These are phyloP conservation scores for Medicago arabica DNA, from an alignment of 306 rosid species.

Conservation along the genomic window DNA sequence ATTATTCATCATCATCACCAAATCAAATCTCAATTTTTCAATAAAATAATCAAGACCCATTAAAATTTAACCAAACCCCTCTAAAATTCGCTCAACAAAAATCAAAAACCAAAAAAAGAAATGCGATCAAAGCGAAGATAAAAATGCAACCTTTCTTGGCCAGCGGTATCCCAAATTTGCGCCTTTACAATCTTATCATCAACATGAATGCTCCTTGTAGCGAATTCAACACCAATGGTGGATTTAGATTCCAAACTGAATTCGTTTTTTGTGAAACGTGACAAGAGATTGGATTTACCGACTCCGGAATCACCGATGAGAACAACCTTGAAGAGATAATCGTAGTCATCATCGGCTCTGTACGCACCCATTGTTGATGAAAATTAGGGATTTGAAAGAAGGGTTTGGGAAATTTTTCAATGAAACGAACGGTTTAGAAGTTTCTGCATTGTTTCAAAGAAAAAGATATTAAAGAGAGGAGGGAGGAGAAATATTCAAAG, in stretches of 20 bases:
- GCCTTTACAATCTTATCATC: conserved; percentile 89
- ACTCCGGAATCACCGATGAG: conserved; percentile 92
- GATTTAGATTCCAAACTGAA: conserved; percentile 83
- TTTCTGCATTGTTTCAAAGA: conserved; percentile 44
- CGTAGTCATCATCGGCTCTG: conserved; percentile 83
- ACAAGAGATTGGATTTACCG: conserved; percentile 79
- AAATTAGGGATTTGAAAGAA: not conserved
- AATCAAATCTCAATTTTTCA: conserved; percentile 30
- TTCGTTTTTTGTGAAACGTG: conserved; percentile 80
- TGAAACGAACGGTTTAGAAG: conserved; percentile 21
- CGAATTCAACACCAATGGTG: conserved; percentile 87
- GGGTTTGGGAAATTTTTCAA: conserved; percentile 29
- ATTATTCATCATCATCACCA: conserved; percentile 29
- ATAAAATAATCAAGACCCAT: not conserved
- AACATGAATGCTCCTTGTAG: conserved; percentile 80
- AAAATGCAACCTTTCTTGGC: conserved; percentile 72
- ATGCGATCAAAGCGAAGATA: conserved; percentile 13
- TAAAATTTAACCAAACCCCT: conserved; percentile 27
- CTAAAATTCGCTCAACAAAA: conserved; percentile 14
- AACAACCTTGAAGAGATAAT: conserved; percentile 80
- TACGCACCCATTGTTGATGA: conserved; percentile 68
- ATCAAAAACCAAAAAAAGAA: not conserved
- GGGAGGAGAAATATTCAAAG: conserved; percentile 63
- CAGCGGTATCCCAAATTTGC: conserved; percentile 94
- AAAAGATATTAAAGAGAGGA: conserved; percentile 45